Base-by-base conservation (phyloP, 345 rosid genomes). In the Barbarea vulgaris region DNA sequence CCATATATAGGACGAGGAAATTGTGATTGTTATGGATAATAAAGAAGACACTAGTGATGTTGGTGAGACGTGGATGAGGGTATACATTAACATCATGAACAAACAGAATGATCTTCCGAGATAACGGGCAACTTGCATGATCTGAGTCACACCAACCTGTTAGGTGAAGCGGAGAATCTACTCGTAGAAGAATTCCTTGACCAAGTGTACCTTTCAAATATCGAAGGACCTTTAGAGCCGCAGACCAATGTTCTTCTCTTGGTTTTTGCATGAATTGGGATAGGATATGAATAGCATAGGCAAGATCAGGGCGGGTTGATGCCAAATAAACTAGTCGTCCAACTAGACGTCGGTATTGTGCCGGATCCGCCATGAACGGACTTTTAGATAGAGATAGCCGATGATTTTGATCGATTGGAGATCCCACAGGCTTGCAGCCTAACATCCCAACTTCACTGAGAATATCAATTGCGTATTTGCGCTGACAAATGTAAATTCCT, bases 361-460 rank as follows among this genome's bases (percentile, higher is more conserved):
- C 19, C 1, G 61, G 22, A n/a, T 55, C 3, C 0, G 12, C 0
- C 0, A 55, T 2, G 1, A 55, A 0, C 0, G 3, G 22, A 7
- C 37, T 9, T 0, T 30, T 3, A 2, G 31, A 2, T 5, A 52
- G 37, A 3, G 12, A n/a, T 0, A 15, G 1, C 0, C 22, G 1
- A 7, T 55, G 36, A 25, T 55, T 55, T 4, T 55, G 61, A 4
- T 52, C 57, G 0, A 52, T 12, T 0, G 31, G 31, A 2, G 28
- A 52, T 2, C 17, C 17, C 0, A 7, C 11, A 4, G 28, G 30
- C 2, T 22, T 10, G 0, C 15, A 11, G 0, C 56, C 15, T 1
- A 51, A 22, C 15, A 51, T 4, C 0, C 28, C 28, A 4, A 2
- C 15, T 11, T 51, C 56, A 0, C 1, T 4, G 0, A 51, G 1